Evolutionary conservation across 2,329 filamentous ascomycete species (phyloP).

Genomic region (Plenodomus lindquistii): DNA sequence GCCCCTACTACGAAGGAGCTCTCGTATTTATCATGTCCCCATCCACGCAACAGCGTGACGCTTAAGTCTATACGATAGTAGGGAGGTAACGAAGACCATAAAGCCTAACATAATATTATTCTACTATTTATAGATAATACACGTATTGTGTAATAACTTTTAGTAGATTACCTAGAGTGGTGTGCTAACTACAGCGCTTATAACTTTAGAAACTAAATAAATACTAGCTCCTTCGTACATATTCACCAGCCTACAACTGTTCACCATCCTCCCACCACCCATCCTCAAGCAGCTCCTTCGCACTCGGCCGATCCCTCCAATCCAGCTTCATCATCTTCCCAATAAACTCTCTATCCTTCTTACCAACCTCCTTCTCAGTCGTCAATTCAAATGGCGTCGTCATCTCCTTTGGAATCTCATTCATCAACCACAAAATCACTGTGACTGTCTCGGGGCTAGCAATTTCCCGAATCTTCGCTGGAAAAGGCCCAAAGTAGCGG

Average conservation of each 20-base stretch:
- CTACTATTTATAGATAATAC: too few species aligned
- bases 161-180: too few species aligned
- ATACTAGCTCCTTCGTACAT: too few species aligned
- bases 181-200: too few species aligned
- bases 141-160: too few species aligned
- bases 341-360: conserved; percentile 38
- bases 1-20: too few species aligned
- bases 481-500: conserved; percentile 31
- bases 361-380: conserved; percentile 14
- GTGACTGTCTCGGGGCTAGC: conserved; percentile 16
- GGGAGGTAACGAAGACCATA: too few species aligned
- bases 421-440: conserved; percentile 12
- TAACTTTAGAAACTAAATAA: too few species aligned
- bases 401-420: conserved; percentile 14
- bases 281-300: conserved; percentile 44
- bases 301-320: conserved; percentile 48
- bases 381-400: conserved; percentile 15
- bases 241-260: background rate
- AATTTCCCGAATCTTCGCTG: conserved; percentile 23
- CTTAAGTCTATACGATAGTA: too few species aligned
- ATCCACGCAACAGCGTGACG: too few species aligned
- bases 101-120: too few species aligned
- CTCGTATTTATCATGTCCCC: too few species aligned
- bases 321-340: conserved; percentile 51
- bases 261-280: conserved; percentile 38